A percentile compares a stretch with the other conserved stretches of the same genome.
phyloP scores from a whole-genome alignment of 179 eudicot genomes.

The Beta corolliflora region DNA sequence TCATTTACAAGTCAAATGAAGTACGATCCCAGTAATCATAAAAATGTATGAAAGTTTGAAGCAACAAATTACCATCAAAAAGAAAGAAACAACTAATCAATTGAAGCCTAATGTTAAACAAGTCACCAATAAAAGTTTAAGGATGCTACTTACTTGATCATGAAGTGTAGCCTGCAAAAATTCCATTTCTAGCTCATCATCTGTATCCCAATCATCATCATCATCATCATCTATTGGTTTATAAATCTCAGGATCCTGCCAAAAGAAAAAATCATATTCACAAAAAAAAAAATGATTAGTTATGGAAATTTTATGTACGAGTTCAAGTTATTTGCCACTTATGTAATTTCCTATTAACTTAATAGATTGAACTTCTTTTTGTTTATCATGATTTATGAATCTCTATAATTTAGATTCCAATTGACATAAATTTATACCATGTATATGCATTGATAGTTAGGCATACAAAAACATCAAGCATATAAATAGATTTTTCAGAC shows the following conservation, averaged over 20 bases:
- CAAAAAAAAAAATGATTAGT: background rate
- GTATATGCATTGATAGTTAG: no score
- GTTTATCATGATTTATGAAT: background rate
- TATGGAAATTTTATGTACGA: background rate
- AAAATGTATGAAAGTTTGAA: background rate
- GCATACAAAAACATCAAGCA: no score
- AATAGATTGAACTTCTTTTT: background rate
- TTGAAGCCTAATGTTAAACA: background rate
- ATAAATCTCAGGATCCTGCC: conserved; percentile 15
- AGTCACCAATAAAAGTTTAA: background rate
- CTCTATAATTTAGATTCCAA: background rate
- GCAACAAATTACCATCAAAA: background rate
- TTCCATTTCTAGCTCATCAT: conserved; percentile 39
- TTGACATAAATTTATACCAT: no score
- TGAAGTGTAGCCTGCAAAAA: conserved; percentile 6
- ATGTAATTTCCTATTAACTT: background rate
- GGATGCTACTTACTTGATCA: conserved; percentile 14
- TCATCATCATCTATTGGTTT: background rate
- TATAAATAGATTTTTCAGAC: no score
- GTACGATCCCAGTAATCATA: background rate
- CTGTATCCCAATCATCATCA: conserved; percentile 21
- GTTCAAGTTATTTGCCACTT: background rate
- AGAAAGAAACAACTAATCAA: background rate
- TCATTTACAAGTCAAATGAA: background rate
- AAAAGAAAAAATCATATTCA: background rate